These are phyloP conservation scores for Biscutella auriculata DNA, from an alignment of 441 rosid species.

Conservation along the genomic window DNA sequence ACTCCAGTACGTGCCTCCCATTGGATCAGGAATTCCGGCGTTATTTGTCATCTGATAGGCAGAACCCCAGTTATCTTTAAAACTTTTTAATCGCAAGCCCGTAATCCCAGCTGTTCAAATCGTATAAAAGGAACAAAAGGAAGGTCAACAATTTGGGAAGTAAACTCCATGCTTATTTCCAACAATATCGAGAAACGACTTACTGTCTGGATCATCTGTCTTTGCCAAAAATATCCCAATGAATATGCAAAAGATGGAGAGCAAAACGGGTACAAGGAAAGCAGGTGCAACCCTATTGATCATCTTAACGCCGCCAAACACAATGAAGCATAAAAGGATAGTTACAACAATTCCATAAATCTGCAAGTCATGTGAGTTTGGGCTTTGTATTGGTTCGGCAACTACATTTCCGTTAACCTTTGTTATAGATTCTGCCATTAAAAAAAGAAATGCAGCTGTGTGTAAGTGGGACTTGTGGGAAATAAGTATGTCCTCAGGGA, in stretches of 20 bases:
- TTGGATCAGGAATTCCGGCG: conserved; percentile 79
- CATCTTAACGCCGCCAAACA: conserved; percentile 99
- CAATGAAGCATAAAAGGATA: conserved; percentile 80
- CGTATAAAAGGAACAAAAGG: conserved; percentile 10
- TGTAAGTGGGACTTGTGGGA: neutral
- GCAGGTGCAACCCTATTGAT: conserved; percentile 99
- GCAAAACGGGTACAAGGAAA: conserved; percentile 81
- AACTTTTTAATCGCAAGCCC: conserved; percentile 62
- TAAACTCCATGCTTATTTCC: neutral
- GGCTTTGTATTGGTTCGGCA: conserved; percentile 50
- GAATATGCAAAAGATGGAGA: conserved; percentile 86
- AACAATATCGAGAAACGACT: conserved; percentile 22
- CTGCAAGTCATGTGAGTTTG: conserved; percentile 89
- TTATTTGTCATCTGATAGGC: conserved; percentile 73
- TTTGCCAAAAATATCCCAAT: conserved; percentile 59
- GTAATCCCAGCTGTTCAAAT: conserved; percentile 64
- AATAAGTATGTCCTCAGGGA: neutral
- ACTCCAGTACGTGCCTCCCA: conserved; percentile 65
- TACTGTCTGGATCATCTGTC: conserved; percentile 67
- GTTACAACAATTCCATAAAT: conserved; percentile 92
- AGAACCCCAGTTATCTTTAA: conserved; percentile 79
- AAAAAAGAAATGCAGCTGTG: conserved; percentile 13
- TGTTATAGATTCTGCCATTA: conserved; percentile 59
- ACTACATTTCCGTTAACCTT: conserved; percentile 52
- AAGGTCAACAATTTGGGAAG: neutral